These are phyloP conservation scores for Calophaca sinica DNA, from an alignment of 306 rosid genomes.

Conservation along the genomic window DNA sequence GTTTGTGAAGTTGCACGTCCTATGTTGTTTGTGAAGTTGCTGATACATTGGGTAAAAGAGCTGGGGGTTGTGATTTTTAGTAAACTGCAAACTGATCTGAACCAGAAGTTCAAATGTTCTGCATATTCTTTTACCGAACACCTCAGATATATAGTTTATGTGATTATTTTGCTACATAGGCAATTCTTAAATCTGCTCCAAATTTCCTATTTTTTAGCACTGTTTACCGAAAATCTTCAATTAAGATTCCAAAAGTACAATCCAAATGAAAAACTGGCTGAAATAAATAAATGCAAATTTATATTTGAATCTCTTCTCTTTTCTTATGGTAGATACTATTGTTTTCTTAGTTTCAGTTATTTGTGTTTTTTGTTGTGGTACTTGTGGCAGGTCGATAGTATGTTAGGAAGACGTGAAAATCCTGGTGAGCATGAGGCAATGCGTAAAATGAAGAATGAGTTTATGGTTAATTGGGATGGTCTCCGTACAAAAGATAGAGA, in stretches of 20 bases:
- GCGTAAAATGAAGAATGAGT: slow-evolving; percentile 99
- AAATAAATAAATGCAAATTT: neutral
- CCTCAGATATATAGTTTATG: neutral
- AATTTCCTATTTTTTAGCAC: neutral
- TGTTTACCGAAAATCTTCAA: neutral
- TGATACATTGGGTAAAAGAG: no score
- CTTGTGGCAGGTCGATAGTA: slow-evolving; percentile 84
- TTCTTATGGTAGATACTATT: slow-evolving; percentile 10
- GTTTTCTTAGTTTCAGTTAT: slow-evolving; percentile 13
- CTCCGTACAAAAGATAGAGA: slow-evolving; percentile 94
- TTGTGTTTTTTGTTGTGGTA: slow-evolving; percentile 35
- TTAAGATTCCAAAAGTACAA: neutral
- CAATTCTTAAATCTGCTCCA: neutral
- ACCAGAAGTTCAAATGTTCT: neutral
- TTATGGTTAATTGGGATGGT: slow-evolving; percentile 99
- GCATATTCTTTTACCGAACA: neutral
- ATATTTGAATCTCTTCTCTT: neutral
- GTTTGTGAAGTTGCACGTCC: neutral
- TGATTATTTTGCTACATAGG: no score
- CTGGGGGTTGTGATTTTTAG: no score
- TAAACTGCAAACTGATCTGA: neutral
- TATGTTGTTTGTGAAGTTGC: neutral
- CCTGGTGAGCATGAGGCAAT: slow-evolving; percentile 98
- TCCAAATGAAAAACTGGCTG: neutral
- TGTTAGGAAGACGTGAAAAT: slow-evolving; percentile 97